phyloP scores from a whole-genome alignment of 2,329 filamentous ascomycete genomes.

The Ilyonectria sp. region DNA sequence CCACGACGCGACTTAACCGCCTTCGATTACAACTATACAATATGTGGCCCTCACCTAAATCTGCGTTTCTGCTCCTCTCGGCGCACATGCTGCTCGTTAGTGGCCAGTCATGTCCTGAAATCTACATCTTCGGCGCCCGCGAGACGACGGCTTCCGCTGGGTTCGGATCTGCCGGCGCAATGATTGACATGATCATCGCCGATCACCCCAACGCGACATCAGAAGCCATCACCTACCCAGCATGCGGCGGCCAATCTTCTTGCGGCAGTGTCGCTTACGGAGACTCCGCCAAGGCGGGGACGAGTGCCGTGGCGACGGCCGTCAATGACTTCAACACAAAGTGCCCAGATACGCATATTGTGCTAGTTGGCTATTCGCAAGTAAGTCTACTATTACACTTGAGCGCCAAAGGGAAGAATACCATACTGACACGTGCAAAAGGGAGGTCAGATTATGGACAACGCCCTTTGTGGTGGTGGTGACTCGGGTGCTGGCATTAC shows the following conservation, averaged over 20 bases:
- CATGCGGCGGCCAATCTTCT: conserved; percentile 72
- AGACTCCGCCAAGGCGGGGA: conserved; percentile 71
- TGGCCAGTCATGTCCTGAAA: conserved; percentile 53
- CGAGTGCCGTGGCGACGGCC: conserved; percentile 69
- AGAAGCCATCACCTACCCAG: conserved; percentile 54
- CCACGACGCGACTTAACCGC: background rate
- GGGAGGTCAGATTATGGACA: conserved; percentile 76
- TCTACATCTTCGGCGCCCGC: conserved; percentile 64
- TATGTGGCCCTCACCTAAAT: conserved; percentile 2
- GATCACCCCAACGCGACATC: conserved; percentile 28
- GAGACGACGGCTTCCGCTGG: conserved; percentile 66
- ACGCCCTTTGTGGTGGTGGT: conserved; percentile 73
- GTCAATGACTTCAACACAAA: conserved; percentile 71
- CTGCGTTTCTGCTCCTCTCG: conserved; percentile 11
- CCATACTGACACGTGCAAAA: conserved; percentile 43
- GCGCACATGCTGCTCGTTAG: conserved; percentile 31
- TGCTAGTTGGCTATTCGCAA: conserved; percentile 75
- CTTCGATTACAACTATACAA: background rate
- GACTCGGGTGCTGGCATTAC: conserved; percentile 62
- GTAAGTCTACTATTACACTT: conserved; percentile 49
- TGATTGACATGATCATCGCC: conserved; percentile 63
- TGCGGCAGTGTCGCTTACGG: conserved; percentile 75
- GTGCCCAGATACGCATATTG: conserved; percentile 71
- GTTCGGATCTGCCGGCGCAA: conserved; percentile 64
- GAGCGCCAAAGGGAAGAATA: rapidly evolving